These are phyloP conservation scores for Pythium aphanidermatum DNA, from an alignment of 352 stramenopile genomes.

Conservation along the genomic window DNA sequence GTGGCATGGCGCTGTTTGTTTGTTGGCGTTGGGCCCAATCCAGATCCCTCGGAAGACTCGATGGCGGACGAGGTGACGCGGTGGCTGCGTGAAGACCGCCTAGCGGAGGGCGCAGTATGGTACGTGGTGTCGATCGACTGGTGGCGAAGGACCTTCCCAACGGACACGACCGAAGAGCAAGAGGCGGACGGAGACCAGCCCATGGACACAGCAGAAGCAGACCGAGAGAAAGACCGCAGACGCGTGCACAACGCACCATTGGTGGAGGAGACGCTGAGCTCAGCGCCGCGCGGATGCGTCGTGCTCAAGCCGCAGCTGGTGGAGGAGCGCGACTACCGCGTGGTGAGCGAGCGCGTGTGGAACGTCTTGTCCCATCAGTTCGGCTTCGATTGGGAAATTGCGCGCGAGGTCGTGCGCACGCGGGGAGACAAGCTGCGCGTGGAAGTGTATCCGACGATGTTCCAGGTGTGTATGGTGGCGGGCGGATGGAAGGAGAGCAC, in stretches of 20 bases:
- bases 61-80: slow-evolving; percentile 16
- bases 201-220: background rate
- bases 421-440: slow-evolving; percentile 39
- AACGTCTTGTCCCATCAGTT: slow-evolving; percentile 54
- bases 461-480: slow-evolving; percentile 30
- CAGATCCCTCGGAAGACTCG: too few species aligned
- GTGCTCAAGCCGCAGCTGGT: slow-evolving; percentile 57
- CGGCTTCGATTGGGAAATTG: slow-evolving; percentile 68
- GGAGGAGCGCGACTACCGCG: slow-evolving; percentile 54
- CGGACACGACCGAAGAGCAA: background rate
- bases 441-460: slow-evolving; percentile 65
- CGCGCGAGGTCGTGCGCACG: slow-evolving; percentile 46
- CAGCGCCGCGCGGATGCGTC: slow-evolving; percentile 28
- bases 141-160: slow-evolving; percentile 40
- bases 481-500: too few species aligned
- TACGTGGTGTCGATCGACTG: slow-evolving; percentile 47
- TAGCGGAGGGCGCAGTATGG: slow-evolving; percentile 52
- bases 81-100: slow-evolving; percentile 22
- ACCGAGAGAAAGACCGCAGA: background rate
- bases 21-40: too few species aligned
- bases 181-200: slow-evolving; percentile 12
- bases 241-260: slow-evolving; percentile 42
- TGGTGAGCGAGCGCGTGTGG: slow-evolving; percentile 72
- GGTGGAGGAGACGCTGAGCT: slow-evolving; percentile 44
- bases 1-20: too few species aligned